phyloP scores from a whole-genome alignment of 805 yeast genomes.

The Nakazawaea sp. region DNA sequence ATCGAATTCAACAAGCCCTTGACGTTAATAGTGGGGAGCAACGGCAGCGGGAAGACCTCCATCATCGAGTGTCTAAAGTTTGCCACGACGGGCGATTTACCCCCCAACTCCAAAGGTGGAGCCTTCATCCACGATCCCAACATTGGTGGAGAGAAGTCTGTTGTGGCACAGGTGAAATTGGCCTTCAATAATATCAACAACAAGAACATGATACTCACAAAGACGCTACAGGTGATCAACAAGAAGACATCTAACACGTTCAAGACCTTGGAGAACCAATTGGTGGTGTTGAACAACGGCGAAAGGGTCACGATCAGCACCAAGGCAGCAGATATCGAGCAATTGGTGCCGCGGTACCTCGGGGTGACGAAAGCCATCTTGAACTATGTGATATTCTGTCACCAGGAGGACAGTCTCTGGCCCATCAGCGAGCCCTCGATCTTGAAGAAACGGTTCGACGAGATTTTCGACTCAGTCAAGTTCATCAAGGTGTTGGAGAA shows the following conservation, averaged over 20 bases:
- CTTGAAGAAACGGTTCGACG: slow-evolving; percentile 89
- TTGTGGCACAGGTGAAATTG: slow-evolving; percentile 84
- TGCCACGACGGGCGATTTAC: slow-evolving; percentile 92
- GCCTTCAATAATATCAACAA: slow-evolving; percentile 74
- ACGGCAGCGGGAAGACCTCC: slow-evolving; percentile 96
- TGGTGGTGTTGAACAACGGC: slow-evolving; percentile 58
- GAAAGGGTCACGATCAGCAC: slow-evolving; percentile 72
- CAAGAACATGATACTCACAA: slow-evolving; percentile 74
- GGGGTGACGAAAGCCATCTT: slow-evolving; percentile 87
- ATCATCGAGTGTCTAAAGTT: slow-evolving; percentile 90
- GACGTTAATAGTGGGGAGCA: slow-evolving; percentile 90
- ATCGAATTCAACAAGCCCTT: slow-evolving; percentile 87
- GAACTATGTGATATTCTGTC: slow-evolving; percentile 93
- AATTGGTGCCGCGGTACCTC: slow-evolving; percentile 69
- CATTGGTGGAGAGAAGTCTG: slow-evolving; percentile 65
- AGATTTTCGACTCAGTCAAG: slow-evolving; percentile 90
- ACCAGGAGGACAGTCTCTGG: slow-evolving; percentile 96
- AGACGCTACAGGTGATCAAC: slow-evolving; percentile 70
- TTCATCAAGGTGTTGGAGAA: slow-evolving; percentile 86
- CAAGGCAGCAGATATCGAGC: slow-evolving; percentile 77
- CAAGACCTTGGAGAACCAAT: slow-evolving; percentile 87
- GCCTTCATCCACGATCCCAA: slow-evolving; percentile 94
- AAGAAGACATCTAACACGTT: slow-evolving; percentile 59
- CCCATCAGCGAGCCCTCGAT: slow-evolving; percentile 88
- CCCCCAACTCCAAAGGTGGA: slow-evolving; percentile 94